Conservation (phyloP, 441 rosid genomes). For the Raphanus hybrid region DNA sequence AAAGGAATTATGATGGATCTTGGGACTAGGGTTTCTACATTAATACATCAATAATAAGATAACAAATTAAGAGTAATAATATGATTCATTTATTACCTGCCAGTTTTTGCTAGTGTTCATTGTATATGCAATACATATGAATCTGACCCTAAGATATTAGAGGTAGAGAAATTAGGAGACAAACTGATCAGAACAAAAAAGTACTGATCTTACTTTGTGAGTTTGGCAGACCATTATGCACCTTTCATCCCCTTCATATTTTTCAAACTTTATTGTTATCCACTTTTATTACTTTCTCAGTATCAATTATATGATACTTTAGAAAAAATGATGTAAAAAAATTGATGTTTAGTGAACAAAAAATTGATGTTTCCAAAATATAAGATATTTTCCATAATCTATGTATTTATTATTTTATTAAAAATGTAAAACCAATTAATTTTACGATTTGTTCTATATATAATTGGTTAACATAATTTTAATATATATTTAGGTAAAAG, state of each 20-base stretch:
- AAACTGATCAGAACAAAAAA: constrained; percentile 38
- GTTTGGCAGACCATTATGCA: constrained; percentile 39
- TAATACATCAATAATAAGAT: constrained; percentile 33
- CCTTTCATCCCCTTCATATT: not conserved
- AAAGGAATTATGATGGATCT: constrained; percentile 43
- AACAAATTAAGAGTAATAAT: constrained; percentile 14
- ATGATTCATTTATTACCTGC: constrained; percentile 37
- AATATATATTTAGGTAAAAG: not conserved
- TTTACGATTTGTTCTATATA: not conserved
- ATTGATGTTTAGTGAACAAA: too few relatives aligned
- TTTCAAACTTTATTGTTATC: not conserved
- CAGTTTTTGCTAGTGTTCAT: constrained; percentile 31
- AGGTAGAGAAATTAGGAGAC: constrained; percentile 41
- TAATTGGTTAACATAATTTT: not conserved
- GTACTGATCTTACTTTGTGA: constrained; percentile 22
- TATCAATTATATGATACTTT: too few relatives aligned
- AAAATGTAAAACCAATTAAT: too few relatives aligned
- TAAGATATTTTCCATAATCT: too few relatives aligned
- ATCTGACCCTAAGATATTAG: constrained; percentile 38
- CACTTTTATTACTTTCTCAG: not conserved
- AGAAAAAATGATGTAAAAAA: too few relatives aligned
- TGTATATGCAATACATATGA: constrained; percentile 17
- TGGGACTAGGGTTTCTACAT: constrained; percentile 42
- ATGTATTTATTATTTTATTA: too few relatives aligned
- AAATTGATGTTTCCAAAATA: too few relatives aligned